Percentiles rank a stretch among this genome's conserved stretches.
phyloP scores from a whole-genome alignment of 495 filamentous ascomycete genomes.

The Podospora comata region DNA sequence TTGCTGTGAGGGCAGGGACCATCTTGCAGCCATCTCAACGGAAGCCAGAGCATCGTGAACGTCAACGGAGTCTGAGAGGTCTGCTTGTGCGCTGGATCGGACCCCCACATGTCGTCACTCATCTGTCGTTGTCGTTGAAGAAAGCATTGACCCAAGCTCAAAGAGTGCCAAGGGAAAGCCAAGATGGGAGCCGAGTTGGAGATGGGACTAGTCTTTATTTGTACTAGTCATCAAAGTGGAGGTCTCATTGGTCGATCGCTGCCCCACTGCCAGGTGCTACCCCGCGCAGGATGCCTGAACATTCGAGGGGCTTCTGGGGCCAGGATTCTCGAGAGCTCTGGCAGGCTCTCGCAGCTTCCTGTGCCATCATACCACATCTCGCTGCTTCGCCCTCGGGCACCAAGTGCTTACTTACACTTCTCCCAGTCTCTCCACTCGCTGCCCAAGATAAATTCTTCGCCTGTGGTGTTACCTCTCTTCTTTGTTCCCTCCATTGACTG shows the following conservation, averaged over 20 bases:
- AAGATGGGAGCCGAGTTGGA: background rate
- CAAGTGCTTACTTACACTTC: conserved; percentile 6
- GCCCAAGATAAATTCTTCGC: conserved; percentile 25
- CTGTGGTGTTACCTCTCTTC: conserved; percentile 2
- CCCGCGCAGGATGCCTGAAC: background rate
- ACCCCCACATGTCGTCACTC: conserved; percentile 14
- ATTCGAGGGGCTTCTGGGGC: background rate
- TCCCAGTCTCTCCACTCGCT: conserved; percentile 4
- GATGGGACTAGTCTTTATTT: background rate
- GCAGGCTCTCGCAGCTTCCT: conserved; percentile 17
- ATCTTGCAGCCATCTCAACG: background rate
- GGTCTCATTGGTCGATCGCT: background rate
- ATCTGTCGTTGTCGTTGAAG: background rate
- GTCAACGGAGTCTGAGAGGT: background rate
- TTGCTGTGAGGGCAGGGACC: too few species aligned
- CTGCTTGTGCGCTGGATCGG: background rate
- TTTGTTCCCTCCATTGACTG: background rate
- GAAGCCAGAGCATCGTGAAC: background rate
- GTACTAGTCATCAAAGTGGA: background rate
- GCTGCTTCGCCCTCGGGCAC: conserved; percentile 16
- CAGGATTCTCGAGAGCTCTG: background rate
- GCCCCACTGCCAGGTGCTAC: background rate
- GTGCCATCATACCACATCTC: conserved; percentile 23
- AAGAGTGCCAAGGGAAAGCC: background rate
- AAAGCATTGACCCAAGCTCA: background rate